Base-by-base conservation (phyloP, 176 grass and related monocot species). In the Lolium rigidum region DNA sequence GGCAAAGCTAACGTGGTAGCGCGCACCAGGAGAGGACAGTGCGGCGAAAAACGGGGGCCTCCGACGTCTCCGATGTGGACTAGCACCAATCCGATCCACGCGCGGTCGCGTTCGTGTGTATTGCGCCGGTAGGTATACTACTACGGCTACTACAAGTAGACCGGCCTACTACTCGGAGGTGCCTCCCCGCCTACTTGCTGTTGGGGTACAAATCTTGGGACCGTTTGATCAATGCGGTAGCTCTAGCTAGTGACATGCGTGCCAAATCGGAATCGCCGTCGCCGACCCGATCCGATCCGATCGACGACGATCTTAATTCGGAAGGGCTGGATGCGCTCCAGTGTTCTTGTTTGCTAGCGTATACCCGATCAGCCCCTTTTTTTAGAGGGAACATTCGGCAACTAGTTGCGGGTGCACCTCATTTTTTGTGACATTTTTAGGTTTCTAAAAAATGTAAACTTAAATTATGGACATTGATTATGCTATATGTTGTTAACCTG, bases 61-160 rank as follows among this genome's bases (percentile, higher is more conserved):
- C 78, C 70, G 85, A 80, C 76, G 26, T 68, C 58, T 80, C 85
- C 22, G 85, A 87, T 24, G 78, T 62, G 18, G 83, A 75, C 66
- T 1, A 24, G 37, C 58, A 72, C 65, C 84, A 20, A 68, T 46
- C 88, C 28, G 38, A 54, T 16, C 74, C 20, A 17, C 79, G 13
- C 75, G 20, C 75, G 20, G 41, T 44, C 68, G 70, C 13, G 1
- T 58, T n/a, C 46, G 25, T 10, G 10, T 51, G 70, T 61, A 59
- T 31, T 26, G 74, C 74, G 76, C 24, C 78, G 83, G 58, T 85
- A 69, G 78, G 83, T 80, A 47, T 14, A 51, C 16, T 61, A 68
- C 25, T 1, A 37, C 28, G 14, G 11, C 49, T 55, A n/a, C 28
- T 31, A 43, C 41, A 43, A 43, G 41, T 43, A 56, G 52, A 56